phyloP scores from a whole-genome alignment of 768 basidiomycete genomes.

The Mycena pura region DNA sequence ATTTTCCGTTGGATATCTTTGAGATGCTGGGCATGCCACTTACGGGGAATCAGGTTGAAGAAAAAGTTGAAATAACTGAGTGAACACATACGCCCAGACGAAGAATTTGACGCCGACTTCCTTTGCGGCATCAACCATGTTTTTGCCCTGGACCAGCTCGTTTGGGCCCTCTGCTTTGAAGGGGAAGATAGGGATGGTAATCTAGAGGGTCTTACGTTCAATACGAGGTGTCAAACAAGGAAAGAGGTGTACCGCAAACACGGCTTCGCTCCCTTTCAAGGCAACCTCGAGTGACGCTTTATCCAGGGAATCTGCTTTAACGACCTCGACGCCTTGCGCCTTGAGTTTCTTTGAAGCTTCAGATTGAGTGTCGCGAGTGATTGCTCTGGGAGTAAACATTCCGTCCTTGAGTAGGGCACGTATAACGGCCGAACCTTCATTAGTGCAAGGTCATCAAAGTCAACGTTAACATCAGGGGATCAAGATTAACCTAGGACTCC shows the following conservation, averaged over 20 bases:
- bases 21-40: conserved; percentile 7
- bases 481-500: too few relatives aligned
- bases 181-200: background rate
- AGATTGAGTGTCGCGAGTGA: conserved; percentile 26
- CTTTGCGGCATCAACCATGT: conserved; percentile 3
- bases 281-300: background rate
- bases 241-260: background rate
- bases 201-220: too few relatives aligned
- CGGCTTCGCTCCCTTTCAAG: background rate
- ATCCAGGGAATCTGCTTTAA: background rate
- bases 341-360: background rate
- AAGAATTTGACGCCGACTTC: conserved; percentile 11
- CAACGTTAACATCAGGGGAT: too few relatives aligned
- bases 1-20: conserved; percentile 1
- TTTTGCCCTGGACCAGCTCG: background rate
- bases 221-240: background rate
- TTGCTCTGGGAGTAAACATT: conserved; percentile 41
- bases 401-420: conserved; percentile 39
- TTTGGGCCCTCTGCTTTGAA: background rate
- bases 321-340: background rate
- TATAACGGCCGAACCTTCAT: too few relatives aligned
- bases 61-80: background rate
- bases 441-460: too few relatives aligned
- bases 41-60: background rate
- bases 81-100: background rate